phyloP scores from a whole-genome alignment of 179 eudicot genomes.

The Beta macrorhiza region DNA sequence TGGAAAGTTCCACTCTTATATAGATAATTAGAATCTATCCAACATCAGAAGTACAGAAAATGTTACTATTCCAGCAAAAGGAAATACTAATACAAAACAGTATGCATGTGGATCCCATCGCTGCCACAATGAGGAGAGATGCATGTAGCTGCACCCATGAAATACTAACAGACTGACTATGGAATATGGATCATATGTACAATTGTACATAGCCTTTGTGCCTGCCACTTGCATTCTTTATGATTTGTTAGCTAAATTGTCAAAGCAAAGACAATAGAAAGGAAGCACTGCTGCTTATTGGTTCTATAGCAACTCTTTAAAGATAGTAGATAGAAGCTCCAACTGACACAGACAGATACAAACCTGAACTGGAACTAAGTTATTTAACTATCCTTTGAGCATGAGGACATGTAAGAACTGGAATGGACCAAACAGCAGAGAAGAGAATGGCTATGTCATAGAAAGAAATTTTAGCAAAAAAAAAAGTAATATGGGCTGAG shows the following conservation, averaged over 20 bases:
- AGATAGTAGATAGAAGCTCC: constrained; percentile 9
- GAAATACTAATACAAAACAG: background rate
- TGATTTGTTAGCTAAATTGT: background rate
- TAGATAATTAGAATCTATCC: background rate
- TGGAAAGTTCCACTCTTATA: too few species aligned
- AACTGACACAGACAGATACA: constrained; percentile 9
- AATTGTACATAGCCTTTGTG: background rate
- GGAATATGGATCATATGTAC: background rate
- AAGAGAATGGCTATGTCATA: background rate
- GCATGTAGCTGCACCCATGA: background rate
- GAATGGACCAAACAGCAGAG: background rate
- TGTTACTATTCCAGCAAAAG: background rate
- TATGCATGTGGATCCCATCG: background rate
- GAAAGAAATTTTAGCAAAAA: constrained; percentile 13
- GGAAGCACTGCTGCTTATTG: background rate
- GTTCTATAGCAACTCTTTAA: background rate
- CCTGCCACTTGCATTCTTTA: background rate
- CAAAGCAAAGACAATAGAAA: background rate
- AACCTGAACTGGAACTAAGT: background rate
- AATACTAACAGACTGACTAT: background rate
- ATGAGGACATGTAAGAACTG: background rate
- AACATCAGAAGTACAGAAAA: too few species aligned
- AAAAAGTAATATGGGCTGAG: background rate
- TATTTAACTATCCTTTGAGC: background rate
- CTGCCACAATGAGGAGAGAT: background rate